phyloP scores from a whole-genome alignment of 163 green algal species.

The Chlamydomonas reinhardtii region DNA sequence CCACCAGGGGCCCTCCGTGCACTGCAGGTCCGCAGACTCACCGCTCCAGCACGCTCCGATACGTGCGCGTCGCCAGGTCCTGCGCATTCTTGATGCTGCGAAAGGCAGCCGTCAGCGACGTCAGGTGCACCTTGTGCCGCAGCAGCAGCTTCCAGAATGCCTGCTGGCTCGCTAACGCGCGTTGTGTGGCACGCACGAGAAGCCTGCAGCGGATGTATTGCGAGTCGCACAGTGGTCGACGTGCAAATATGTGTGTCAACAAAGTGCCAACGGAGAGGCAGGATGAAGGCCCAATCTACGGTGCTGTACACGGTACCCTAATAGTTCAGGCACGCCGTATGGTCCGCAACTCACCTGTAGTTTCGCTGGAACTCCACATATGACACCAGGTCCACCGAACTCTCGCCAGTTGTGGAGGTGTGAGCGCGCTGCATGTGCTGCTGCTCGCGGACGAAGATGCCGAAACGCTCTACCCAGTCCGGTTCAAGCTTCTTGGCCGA shows the following conservation, averaged over 20 bases:
- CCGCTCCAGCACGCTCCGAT: too few species aligned
- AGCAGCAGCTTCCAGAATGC: slow-evolving; percentile 35
- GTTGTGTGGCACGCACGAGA: not conserved
- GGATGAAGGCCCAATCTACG: too few species aligned
- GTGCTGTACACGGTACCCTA: too few species aligned
- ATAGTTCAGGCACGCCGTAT: too few species aligned
- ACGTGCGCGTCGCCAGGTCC: not conserved
- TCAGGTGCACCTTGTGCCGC: slow-evolving; percentile 26
- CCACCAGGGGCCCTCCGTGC: too few species aligned
- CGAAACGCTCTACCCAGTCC: not conserved
- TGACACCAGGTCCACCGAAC: not conserved
- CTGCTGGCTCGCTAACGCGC: slow-evolving; percentile 6
- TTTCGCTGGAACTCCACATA: slow-evolving; percentile 3
- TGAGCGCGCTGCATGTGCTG: slow-evolving; percentile 3
- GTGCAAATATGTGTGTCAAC: too few species aligned
- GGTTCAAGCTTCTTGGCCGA: slow-evolving; percentile 33
- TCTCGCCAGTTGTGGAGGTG: not conserved
- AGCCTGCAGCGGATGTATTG: not conserved
- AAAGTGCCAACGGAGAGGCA: too few species aligned
- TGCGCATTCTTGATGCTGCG: slow-evolving; percentile 13
- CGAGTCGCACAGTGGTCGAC: too few species aligned
- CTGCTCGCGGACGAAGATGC: slow-evolving; percentile 35
- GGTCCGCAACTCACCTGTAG: not conserved
- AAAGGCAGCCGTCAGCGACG: not conserved
- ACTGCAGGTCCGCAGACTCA: too few species aligned